phyloP scores from a whole-genome alignment of 208 protist genomes.

The Leishmania aethiopica region DNA sequence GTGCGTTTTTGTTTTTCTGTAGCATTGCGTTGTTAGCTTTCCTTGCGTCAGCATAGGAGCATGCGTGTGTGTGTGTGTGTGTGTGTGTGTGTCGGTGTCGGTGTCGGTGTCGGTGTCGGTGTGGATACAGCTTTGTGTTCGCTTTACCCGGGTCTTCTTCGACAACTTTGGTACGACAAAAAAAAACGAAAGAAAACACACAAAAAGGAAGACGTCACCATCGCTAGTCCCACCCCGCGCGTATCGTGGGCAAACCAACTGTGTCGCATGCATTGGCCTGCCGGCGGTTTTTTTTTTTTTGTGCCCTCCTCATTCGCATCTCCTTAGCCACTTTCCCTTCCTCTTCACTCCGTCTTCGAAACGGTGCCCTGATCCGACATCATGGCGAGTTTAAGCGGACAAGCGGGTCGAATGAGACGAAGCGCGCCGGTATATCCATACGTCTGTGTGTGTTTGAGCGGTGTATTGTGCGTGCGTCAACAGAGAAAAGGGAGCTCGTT shows the following conservation, averaged over 20 bases:
- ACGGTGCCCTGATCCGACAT: neutral
- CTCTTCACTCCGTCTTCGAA: neutral
- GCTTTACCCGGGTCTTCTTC: neutral
- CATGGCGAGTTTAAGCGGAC: neutral
- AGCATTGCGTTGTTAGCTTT: neutral
- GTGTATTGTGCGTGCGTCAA: neutral
- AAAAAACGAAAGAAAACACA: neutral
- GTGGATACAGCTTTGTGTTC: neutral
- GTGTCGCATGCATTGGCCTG: neutral
- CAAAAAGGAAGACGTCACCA: neutral
- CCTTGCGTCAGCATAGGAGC: too few species aligned
- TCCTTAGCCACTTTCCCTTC: neutral
- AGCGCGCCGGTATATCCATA: neutral
- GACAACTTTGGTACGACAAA: neutral
- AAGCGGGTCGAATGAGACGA: neutral
- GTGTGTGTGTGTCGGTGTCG: neutral
- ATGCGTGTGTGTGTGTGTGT: too few species aligned
- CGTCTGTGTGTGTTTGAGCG: neutral
- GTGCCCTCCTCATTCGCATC: neutral
- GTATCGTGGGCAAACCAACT: neutral
- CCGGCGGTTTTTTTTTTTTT: neutral
- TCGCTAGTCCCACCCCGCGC: neutral
- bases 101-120: neutral
- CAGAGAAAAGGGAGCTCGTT: neutral
- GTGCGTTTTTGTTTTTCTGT: constrained; percentile 6